Evolutionary conservation across 768 basidiomycete genomes (phyloP), one percentile per base, ranked within the genome.

Genomic region (Tricholoma terreum): DNA sequence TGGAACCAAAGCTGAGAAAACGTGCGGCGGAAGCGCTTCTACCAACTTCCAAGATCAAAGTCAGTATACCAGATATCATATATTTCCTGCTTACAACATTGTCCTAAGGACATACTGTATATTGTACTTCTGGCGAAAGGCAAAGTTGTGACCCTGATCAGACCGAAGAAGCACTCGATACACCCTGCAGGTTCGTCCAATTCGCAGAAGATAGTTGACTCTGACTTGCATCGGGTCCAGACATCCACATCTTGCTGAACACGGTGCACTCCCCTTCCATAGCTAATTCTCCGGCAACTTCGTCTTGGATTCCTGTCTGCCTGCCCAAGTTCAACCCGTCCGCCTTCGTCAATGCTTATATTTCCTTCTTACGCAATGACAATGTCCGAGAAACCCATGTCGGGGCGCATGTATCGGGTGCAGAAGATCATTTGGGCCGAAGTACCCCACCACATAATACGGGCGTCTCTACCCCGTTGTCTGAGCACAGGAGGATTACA

Each of bases 271-370:
- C 91, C 0, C 90, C 92, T 0, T 89, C 92, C 1, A 84, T 90
- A 61, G 76, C 79, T 58, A 89, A 86, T 67, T 89, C 87, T 2
- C 85, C 87, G 8, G 88, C 87, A 6, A 78, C 93, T 6, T 90
- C 94, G 12, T 89, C 89, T 6, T 99, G 94, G 93, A 82, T 98
- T 7, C 97, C 97, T 2, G 83, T 99, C 48, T 98, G 97, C 69
- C 81, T 99, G 3, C 96, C 97, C 0, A 94, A 94, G 70, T 98
- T 92, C 77, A 93, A 98, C 66, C 78, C 92, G 0, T 74, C 85
- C 4, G 89, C 89, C 1, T 98, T 98, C 71, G 86, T 96, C 24
- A 93, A 99, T 69, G 90, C 92, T 11, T 97, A 95, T 64, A 82
- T 98, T 42, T 82, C 84, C 3, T 92, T 89, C 68, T 69, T 88